These are phyloP conservation scores for Garcia nutans DNA, from an alignment of 345 rosid genomes.

Conservation along the genomic window DNA sequence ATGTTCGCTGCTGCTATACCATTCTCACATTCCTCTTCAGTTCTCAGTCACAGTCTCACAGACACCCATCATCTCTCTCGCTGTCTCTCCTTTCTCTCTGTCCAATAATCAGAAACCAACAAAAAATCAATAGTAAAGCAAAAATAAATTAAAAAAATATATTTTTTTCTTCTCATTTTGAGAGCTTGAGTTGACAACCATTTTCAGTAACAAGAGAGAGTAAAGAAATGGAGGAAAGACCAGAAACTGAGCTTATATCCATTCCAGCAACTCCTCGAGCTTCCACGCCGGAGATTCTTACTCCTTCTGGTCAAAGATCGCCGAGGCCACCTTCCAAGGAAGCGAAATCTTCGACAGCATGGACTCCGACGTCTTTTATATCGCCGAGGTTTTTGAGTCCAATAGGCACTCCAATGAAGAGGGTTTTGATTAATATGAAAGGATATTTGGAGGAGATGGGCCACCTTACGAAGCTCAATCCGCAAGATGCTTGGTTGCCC, in stretches of 20 bases:
- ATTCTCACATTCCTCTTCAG: slow-evolving; percentile 19
- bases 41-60: not conserved
- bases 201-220: not conserved
- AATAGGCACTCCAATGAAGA: slow-evolving; percentile 97
- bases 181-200: not conserved
- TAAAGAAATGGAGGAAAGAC: slow-evolving; percentile 78
- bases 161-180: not conserved
- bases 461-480: slow-evolving; percentile 91
- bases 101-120: not conserved
- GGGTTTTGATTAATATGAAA: slow-evolving; percentile 89
- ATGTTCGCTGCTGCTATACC: slow-evolving; percentile 16
- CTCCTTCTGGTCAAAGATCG: slow-evolving; percentile 94
- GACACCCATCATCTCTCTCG: not conserved
- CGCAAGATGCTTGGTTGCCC: slow-evolving; percentile 98
- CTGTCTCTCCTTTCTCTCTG: not conserved
- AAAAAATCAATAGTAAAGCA: not conserved
- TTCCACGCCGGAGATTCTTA: slow-evolving; percentile 90
- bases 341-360: slow-evolving; percentile 71
- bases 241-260: slow-evolving; percentile 96
- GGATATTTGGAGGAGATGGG: slow-evolving; percentile 92
- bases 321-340: slow-evolving; percentile 71
- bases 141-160: not conserved
- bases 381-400: slow-evolving; percentile 95
- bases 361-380: slow-evolving; percentile 97
- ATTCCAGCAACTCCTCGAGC: slow-evolving; percentile 93